phyloP scores from a whole-genome alignment of 2,329 filamentous ascomycete species.

The Phyllosticta paracitricarpa region DNA sequence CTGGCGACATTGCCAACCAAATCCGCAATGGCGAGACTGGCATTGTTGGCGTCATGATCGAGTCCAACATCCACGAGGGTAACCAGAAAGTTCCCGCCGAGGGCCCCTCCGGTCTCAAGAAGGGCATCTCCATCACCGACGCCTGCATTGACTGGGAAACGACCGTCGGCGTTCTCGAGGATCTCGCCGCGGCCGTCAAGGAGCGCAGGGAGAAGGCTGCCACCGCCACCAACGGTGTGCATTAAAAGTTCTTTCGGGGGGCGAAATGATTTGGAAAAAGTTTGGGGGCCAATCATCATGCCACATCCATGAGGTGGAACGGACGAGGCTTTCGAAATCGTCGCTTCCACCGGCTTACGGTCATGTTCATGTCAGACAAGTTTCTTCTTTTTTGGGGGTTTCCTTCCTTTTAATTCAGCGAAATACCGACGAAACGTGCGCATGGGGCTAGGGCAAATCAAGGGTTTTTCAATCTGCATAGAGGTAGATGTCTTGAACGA shows the following conservation, averaged over 20 bases:
- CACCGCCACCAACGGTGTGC: constrained; percentile 3
- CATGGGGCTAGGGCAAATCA: background rate
- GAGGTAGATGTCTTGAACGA: background rate
- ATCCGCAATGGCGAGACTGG: constrained; percentile 75
- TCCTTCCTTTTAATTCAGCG: background rate
- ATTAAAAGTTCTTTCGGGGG: background rate
- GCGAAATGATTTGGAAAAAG: background rate
- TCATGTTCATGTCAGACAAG: background rate
- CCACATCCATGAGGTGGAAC: background rate
- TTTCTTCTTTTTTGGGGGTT: background rate
- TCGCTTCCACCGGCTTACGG: background rate
- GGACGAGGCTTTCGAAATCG: background rate
- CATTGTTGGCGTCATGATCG: constrained; percentile 97
- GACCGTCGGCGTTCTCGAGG: constrained; percentile 71
- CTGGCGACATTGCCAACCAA: constrained; percentile 71
- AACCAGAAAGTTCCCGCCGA: constrained; percentile 69
- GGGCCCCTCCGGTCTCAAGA: constrained; percentile 67
- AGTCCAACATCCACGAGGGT: constrained; percentile 91
- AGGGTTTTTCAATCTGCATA: background rate
- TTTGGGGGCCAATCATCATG: background rate
- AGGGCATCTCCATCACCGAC: constrained; percentile 89
- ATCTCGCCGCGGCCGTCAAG: constrained; percentile 75
- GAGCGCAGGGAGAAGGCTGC: constrained; percentile 48
- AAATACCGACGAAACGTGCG: background rate
- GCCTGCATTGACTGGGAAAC: constrained; percentile 91